phyloP scores from a whole-genome alignment of 441 rosid species.

The Viola pubescens region DNA sequence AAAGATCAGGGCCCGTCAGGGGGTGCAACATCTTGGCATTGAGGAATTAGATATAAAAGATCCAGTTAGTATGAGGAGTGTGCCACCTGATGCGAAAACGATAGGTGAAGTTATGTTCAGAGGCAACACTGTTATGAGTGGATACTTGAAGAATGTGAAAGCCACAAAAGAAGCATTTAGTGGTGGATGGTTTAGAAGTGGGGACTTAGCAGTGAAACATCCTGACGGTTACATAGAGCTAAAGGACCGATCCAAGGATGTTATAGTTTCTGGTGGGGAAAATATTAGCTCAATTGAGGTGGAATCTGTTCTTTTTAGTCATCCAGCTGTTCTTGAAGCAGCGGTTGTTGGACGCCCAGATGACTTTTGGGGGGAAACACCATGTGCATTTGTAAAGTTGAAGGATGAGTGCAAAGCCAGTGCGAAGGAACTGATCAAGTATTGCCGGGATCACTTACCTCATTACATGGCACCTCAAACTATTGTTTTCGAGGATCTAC shows the following conservation, averaged over 20 bases:
- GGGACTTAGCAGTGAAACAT: conserved; percentile 57
- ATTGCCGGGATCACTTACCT: conserved; percentile 49
- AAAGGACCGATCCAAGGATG: conserved; percentile 54
- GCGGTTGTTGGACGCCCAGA: conserved; percentile 69
- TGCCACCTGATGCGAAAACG: conserved; percentile 47
- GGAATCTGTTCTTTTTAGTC: conserved; percentile 44
- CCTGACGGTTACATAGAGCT: conserved; percentile 52
- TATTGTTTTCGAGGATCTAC: conserved; percentile 49
- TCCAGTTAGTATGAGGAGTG: conserved; percentile 42
- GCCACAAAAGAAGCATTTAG: conserved; percentile 48
- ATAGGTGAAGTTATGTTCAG: conserved; percentile 65
- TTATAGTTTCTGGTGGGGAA: conserved; percentile 66
- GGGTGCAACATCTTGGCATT: conserved; percentile 54
- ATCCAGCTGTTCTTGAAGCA: conserved; percentile 51
- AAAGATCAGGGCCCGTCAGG: conserved; percentile 49
- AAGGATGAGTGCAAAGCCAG: conserved; percentile 34
- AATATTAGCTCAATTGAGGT: conserved; percentile 62
- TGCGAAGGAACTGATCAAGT: conserved; percentile 45
- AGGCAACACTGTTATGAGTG: conserved; percentile 69
- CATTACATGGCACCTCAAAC: conserved; percentile 76
- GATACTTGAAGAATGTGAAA: conserved; percentile 44
- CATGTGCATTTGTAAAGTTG: conserved; percentile 67
- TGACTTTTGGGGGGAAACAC: conserved; percentile 68
- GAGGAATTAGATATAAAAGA: conserved; percentile 52
- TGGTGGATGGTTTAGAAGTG: conserved; percentile 63